Evolutionary conservation across 768 basidiomycete genomes (phyloP), one percentile per base, ranked within the genome.

Genomic region (Lentinula boryana): DNA sequence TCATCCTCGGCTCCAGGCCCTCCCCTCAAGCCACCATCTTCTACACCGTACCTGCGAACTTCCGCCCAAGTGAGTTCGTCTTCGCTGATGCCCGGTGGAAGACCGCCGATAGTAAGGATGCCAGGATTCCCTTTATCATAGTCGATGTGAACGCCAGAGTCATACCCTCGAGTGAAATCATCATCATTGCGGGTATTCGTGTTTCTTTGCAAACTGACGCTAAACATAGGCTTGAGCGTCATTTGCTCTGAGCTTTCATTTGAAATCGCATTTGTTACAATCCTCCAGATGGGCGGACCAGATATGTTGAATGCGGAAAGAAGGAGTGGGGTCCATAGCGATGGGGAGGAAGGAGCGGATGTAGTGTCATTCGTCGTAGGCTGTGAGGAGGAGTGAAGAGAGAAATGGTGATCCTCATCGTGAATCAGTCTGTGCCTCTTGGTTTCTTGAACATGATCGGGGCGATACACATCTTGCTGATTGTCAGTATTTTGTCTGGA

Each of bases 81-180:
- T 6, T 74, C 73, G 7, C 70, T 63, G 2, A 89, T 75, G 1
- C 78, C 78, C 0, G 66, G 61, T 3, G 89, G 89, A 6, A 91
- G 74, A 56, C 79, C 82, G 4, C 91, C 91, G 21, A 92, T 75
- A 56, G 83, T 87, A 40, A 91, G 70, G 61, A 82, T 69, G 2
- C 89, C 89, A 13, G 78, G 72, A 60, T 89, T 88, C 0, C 87
- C 87, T 1, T 87, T 86, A n/a, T 88, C 73, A 41, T 87, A n/a
- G 8, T 35, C 51, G 16, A n/a, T 31, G 7, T 13, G 36, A 9
- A 7, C 7, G 5, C 48, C 21, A 49, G 5, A 21, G 5, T 50
- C 8, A 50, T 50, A 15, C 4, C 9, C 21, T 50, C 15, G 27
- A 8, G 43, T 18, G 43, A 44, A 32, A 4, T 23, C 8, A 32